Evolutionary conservation across 139 green algal genomes (phyloP).

Genomic region (Coelastrella sp.): DNA sequence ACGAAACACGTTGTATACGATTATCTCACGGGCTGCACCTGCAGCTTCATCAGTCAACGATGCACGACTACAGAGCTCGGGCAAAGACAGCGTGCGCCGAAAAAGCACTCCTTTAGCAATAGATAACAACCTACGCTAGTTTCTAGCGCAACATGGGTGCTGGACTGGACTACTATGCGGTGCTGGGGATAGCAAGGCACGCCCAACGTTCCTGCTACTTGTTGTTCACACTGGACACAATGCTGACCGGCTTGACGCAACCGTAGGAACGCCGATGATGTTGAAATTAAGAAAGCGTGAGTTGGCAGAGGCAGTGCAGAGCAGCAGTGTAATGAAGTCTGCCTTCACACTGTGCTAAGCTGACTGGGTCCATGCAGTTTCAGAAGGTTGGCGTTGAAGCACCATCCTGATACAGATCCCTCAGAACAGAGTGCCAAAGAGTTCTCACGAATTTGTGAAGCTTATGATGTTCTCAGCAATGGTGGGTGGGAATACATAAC

Average conservation of each 20-base stretch:
- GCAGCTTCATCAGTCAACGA: too few species aligned
- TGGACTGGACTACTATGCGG: conserved; percentile 67
- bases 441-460: conserved; percentile 76
- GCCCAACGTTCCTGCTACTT: background rate
- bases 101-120: too few species aligned
- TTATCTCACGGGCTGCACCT: too few species aligned
- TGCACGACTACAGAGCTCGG: too few species aligned
- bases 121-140: too few species aligned
- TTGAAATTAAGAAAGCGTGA: conserved; percentile 81
- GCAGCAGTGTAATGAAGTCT: background rate
- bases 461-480: conserved; percentile 84
- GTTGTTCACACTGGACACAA: too few species aligned
- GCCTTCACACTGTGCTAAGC: background rate
- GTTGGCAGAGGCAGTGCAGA: conserved; percentile 25
- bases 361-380: conserved; percentile 61
- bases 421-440: conserved; percentile 53
- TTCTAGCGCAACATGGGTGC: background rate
- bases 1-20: too few species aligned
- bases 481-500: conserved; percentile 57
- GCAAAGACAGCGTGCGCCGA: too few species aligned
- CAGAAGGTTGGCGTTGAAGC: conserved; percentile 77
- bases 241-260: background rate
- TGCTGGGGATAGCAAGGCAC: conserved; percentile 68
- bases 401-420: conserved; percentile 78
- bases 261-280: conserved; percentile 70